Base-by-base conservation (phyloP, 2,329 filamentous ascomycete species). In the Neoascochyta sp. region DNA sequence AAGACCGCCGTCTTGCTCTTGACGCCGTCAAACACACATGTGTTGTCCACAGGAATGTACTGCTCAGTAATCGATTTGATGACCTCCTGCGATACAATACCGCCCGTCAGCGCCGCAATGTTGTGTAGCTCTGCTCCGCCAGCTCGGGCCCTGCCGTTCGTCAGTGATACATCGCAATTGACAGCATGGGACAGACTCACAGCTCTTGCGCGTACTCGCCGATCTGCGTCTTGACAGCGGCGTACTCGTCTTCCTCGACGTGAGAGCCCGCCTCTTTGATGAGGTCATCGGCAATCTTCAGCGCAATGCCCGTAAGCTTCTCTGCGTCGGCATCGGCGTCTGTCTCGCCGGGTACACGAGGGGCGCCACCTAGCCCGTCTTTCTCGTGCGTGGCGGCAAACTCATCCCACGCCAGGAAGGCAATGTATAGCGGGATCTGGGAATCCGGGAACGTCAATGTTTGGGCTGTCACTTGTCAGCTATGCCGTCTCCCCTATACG, bases 71-170 rank as follows among this genome's bases (percentile, higher is more conserved):
- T 77, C 62, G 79, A 74, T 60, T 98, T 98, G 67, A 98, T 93
- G 41, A 90, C 78, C 67, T 98, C 92, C 64, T 98, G 93, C n/a
- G 90, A 87, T 26, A 93, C 83, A 69, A 98, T 83, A 3, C 92
- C 93, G 16, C 92, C 93, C 1, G 81, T 83, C 33, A 95, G 67
- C 15, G 89, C 82, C 17, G 89, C 84, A 33, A 93, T 85, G 58
- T 95, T 96, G 68, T 98, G 92, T 37, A 98, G 68, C 62, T 98
- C 93, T 31, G 80, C 85, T 16, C 86, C 86, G 26, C 78, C 80
- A 19, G 86, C 84, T 37, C 93, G 79, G 18, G 81, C 77, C 36
- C 78, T 68, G 22, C 26, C n/a, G 15, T 4, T 10, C 9, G 26
- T 52, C 15, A 48, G 45, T 19, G 23, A 10, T 4, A 2, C 5